A percentile compares a stretch with the other conserved stretches of the same genome.
Evolutionary conservation across 179 eudicot genomes (phyloP).

Genomic region (Drosera spatulata): DNA sequence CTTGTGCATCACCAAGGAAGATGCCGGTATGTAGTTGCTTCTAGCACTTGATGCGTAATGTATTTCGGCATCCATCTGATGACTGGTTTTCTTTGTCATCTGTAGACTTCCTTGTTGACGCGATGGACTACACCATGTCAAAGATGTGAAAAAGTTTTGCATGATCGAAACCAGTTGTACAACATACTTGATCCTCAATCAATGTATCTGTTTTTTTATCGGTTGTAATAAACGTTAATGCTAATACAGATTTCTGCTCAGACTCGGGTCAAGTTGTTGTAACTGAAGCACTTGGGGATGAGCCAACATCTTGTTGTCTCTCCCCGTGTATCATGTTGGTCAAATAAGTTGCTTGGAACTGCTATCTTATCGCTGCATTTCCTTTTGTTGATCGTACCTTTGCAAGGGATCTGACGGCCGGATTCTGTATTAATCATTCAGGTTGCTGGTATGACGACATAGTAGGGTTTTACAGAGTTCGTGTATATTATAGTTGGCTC

Average conservation of each 20-base stretch:
- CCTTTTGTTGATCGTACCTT: too few species aligned
- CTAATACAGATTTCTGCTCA: not conserved
- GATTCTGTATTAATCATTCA: too few species aligned
- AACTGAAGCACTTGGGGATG: conserved; percentile 11
- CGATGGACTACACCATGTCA: conserved; percentile 62
- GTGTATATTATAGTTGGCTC: too few species aligned
- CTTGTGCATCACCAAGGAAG: conserved; percentile 84
- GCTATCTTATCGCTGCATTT: too few species aligned
- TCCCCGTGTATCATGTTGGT: not conserved
- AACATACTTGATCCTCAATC: conserved; percentile 1
- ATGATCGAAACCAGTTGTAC: too few species aligned
- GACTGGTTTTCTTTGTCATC: not conserved
- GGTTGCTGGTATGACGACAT: too few species aligned
- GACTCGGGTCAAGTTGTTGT: not conserved
- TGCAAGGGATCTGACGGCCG: too few species aligned
- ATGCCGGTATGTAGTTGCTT: conserved; percentile 50
- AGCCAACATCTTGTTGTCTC: conserved; percentile 86
- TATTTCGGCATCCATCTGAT: too few species aligned
- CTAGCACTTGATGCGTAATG: too few species aligned
- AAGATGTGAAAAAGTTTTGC: conserved; percentile 35
- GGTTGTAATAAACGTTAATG: not conserved
- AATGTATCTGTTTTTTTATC: too few species aligned
- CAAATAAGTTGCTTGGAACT: too few species aligned
- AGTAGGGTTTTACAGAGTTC: too few species aligned
- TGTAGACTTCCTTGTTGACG: conserved; percentile 73